phyloP scores from a whole-genome alignment of 306 rosid genomes.

The Ochetophila trinervis region DNA sequence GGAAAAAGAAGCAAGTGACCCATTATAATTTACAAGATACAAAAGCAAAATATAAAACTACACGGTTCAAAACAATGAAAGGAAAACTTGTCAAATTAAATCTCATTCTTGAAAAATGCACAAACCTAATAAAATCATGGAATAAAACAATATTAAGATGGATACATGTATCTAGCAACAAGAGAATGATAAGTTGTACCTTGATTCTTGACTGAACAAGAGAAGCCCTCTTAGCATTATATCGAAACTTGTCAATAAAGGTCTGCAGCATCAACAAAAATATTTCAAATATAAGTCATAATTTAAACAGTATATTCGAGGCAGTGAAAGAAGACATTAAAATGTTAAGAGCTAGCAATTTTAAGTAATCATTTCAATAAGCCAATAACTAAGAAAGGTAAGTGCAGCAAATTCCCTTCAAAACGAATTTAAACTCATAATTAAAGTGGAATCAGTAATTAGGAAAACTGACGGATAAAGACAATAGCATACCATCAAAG shows the following conservation, averaged over 20 bases:
- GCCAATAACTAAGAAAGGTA: neutral
- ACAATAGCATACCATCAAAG: neutral
- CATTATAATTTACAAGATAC: neutral
- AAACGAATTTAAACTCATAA: too few relatives aligned
- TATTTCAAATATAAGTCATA: constrained; percentile 28
- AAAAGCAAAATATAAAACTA: constrained; percentile 19
- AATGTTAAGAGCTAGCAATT: neutral
- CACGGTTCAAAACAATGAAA: constrained; percentile 7
- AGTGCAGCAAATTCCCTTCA: too few relatives aligned
- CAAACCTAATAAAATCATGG: constrained; percentile 12
- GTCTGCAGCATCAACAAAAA: constrained; percentile 51
- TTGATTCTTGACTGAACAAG: constrained; percentile 99
- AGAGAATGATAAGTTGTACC: constrained; percentile 44
- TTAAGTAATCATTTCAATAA: neutral
- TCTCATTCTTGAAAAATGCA: neutral
- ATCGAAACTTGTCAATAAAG: constrained; percentile 95
- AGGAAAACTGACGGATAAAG: neutral
- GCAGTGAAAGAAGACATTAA: neutral
- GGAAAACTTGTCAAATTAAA: neutral
- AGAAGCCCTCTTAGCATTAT: constrained; percentile 97
- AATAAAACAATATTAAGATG: neutral
- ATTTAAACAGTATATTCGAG: neutral
- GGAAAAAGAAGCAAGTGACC: neutral
- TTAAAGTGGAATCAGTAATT: neutral
- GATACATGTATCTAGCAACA: neutral